phyloP scores from a whole-genome alignment of 306 rosid genomes.

The Trifolium dubium region DNA sequence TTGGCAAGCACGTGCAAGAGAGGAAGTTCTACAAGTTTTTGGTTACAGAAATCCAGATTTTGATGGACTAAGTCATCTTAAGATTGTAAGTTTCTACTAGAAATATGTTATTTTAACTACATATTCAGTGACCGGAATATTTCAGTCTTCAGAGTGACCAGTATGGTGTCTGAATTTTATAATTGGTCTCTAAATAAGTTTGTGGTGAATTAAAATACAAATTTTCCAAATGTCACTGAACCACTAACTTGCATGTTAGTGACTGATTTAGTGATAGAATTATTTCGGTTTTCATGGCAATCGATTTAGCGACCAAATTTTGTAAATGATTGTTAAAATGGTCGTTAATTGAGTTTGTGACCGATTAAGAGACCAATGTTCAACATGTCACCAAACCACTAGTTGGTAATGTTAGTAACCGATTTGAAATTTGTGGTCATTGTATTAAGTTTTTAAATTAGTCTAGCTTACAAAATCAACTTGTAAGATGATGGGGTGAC shows the following conservation, averaged over 20 bases:
- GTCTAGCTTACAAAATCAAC: too few relatives aligned
- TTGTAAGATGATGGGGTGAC: too few relatives aligned
- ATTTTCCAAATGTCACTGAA: too few relatives aligned
- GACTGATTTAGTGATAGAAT: too few relatives aligned
- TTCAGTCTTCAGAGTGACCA: not conserved
- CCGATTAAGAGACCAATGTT: not conserved
- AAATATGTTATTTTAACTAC: not conserved
- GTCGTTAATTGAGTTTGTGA: too few relatives aligned
- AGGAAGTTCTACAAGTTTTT: slow-evolving; percentile 19
- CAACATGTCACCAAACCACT: not conserved
- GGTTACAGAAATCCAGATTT: slow-evolving; percentile 20
- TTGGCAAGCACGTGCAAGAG: slow-evolving; percentile 29
- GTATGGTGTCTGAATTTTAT: too few relatives aligned
- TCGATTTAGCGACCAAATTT: not conserved
- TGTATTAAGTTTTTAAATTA: not conserved
- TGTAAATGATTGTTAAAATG: too few relatives aligned
- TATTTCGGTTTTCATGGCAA: not conserved
- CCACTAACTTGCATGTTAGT: too few relatives aligned
- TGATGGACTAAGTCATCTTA: slow-evolving; percentile 44
- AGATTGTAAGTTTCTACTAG: slow-evolving; percentile 50
- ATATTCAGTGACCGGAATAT: not conserved
- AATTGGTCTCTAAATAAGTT: too few relatives aligned
- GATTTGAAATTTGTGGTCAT: not conserved
- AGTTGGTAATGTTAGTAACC: not conserved
- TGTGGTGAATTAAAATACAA: too few relatives aligned